Percentiles rank a stretch among this genome's conserved stretches.
These are phyloP conservation scores for Clavispora vitiphila DNA, from an alignment of 805 yeast genomes.

Conservation along the genomic window DNA sequence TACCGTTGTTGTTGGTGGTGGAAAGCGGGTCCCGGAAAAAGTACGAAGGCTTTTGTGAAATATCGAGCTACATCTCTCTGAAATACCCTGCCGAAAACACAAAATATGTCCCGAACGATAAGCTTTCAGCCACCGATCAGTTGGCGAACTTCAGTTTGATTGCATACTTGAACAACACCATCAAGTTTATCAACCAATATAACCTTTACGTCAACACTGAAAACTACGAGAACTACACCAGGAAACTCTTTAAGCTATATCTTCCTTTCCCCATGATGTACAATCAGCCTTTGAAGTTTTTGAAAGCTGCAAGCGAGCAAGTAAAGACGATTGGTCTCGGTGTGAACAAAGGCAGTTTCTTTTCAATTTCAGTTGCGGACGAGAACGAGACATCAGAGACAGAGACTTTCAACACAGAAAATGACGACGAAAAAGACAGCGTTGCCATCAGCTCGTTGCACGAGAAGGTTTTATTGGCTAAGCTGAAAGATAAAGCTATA, in stretches of 20 bases:
- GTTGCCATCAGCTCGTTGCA: conserved; percentile 35
- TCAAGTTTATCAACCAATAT: conserved; percentile 49
- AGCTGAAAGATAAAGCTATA: conserved; percentile 26
- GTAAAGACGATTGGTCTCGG: conserved; percentile 29
- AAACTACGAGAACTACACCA: conserved; percentile 58
- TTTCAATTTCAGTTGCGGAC: conserved; percentile 17
- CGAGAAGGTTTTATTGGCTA: conserved; percentile 30
- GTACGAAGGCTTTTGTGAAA: conserved; percentile 37
- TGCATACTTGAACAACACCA: conserved; percentile 35
- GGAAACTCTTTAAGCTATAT: conserved; percentile 47
- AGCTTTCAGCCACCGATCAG: conserved; percentile 13
- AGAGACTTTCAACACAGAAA: conserved; percentile 22
- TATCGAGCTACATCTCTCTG: conserved; percentile 28
- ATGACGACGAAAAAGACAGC: conserved; percentile 16
- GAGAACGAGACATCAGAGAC: conserved; percentile 22
- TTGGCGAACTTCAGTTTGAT: conserved; percentile 44
- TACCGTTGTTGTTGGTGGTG: conserved; percentile 43
- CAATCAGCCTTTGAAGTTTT: conserved; percentile 51
- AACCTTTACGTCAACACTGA: conserved; percentile 49
- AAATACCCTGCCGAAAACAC: conserved; percentile 8
- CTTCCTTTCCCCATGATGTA: conserved; percentile 75
- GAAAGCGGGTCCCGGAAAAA: conserved; percentile 14
- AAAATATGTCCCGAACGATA: conserved; percentile 9
- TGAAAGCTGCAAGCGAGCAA: conserved; percentile 32
- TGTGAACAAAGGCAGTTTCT: conserved; percentile 23